Base-by-base conservation (phyloP, 352 stramenopile genomes). In the Globisporangium iwayamae region DNA sequence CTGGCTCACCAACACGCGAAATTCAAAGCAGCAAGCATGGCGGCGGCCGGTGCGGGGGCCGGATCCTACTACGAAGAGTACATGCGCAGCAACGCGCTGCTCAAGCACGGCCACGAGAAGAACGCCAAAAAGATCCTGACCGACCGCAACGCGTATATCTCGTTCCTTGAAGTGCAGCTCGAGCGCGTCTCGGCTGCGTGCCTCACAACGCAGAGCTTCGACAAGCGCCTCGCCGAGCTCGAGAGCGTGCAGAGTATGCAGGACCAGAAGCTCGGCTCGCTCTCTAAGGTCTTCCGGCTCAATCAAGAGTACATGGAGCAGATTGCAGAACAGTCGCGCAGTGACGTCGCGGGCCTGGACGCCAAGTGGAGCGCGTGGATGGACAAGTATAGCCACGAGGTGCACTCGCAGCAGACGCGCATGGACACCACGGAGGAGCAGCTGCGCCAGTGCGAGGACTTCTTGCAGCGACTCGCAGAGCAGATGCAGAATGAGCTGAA, bases 101-200 rank as follows among this genome's bases (percentile, higher is more conserved):
- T 85, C 50, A 90, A 91, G 61, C 81, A 90, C 63, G 76, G 68
- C 30, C 66, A 67, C 39, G 56, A 71, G 11, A 69, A 71, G 56
- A 81, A 80, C 58, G 66, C 83, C 4, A 88, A 91, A 70, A 80
- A 90, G 55, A 71, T 96, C 39, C 69, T 96, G 43, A 96, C 86
- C 2, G 88, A 96, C 69, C 83, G 88, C 38, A 83, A 73, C 50
- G 87, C 87, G 45, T 96, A 96, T 75, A 89, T 94, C 34, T 93
- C 83, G 7, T 96, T 93, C 70, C 79, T 96, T 2, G 87, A 96
- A 64, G 83, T 92, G 63, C 87, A 96, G 69, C 71, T 96, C 43
- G 87, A 96, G 67, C 84, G 85, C 34, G 85, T 96, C 8, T 91
- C 84, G n/a, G 78, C 87, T 3, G 87, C 87, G 20, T 93, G 84